Conservation (phyloP, 1,284 basidiomycete genomes). For the Papiliotrema flavescens region DNA sequence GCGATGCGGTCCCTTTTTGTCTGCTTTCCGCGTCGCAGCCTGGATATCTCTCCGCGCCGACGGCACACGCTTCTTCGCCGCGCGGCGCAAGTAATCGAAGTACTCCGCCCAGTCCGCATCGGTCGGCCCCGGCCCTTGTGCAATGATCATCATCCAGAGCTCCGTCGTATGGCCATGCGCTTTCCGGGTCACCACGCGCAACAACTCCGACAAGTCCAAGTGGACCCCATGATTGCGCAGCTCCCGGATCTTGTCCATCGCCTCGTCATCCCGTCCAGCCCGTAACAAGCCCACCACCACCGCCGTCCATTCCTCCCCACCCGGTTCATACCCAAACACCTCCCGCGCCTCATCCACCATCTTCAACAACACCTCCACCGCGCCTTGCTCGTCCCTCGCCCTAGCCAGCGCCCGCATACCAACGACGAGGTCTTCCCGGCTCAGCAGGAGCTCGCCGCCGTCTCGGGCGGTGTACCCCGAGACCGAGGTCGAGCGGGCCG, state of each 20-base stretch:
- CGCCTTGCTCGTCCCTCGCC: neutral
- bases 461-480: neutral
- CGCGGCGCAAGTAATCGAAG: neutral
- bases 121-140: neutral
- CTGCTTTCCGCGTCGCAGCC: too few relatives aligned
- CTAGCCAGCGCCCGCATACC: neutral
- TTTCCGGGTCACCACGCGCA: neutral
- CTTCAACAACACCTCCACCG: neutral
- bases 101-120: neutral
- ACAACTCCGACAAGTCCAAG: constrained; percentile 2
- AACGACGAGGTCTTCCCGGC: neutral
- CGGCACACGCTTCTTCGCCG: neutral
- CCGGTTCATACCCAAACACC: neutral
- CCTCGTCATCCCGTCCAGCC: neutral
- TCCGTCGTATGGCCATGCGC: neutral
- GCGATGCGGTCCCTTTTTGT: too few relatives aligned
- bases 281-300: neutral
- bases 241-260: neutral
- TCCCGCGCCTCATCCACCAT: neutral
- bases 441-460: neutral
- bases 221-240: neutral
- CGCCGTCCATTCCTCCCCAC: neutral
- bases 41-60: too few relatives aligned
- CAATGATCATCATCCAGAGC: neutral
- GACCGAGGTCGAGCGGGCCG: neutral